Percentiles rank a stretch among this genome's conserved stretches.
phyloP scores from a whole-genome alignment of 305 asterid species.

The Solanum hybrid region DNA sequence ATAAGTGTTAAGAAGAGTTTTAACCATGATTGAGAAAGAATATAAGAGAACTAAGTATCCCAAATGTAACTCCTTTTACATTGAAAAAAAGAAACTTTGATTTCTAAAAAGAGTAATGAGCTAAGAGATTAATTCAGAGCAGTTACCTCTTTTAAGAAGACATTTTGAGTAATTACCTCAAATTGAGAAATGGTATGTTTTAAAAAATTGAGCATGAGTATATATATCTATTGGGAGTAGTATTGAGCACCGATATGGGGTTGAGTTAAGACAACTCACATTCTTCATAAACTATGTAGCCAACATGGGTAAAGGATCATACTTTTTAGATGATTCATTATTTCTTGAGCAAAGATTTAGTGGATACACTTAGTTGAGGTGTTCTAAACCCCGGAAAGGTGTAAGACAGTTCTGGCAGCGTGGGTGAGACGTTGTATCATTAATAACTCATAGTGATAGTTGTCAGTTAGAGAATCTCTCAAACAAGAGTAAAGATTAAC shows the following conservation, averaged over 20 bases:
- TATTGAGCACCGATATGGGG: too few species aligned
- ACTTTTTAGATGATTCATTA: background rate
- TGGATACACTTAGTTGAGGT: background rate
- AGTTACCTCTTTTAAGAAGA: background rate
- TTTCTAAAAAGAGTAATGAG: background rate
- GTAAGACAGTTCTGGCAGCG: background rate
- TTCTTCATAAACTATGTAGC: background rate
- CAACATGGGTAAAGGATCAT: background rate
- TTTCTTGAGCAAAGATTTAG: background rate
- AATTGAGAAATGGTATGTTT: background rate
- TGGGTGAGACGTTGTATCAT: background rate
- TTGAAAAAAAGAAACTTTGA: background rate
- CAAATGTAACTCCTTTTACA: background rate
- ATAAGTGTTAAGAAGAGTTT: background rate
- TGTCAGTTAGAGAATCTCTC: background rate
- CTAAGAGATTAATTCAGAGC: background rate
- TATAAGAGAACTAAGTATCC: background rate
- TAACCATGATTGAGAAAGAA: background rate
- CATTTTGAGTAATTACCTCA: background rate
- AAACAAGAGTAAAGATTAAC: background rate
- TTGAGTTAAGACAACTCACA: background rate
- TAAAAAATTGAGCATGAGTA: background rate
- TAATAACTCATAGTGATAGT: background rate
- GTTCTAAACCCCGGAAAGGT: background rate
- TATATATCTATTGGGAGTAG: background rate